Conservation (phyloP, 371 early-diverging fungal species). For the Mortierella sp. region DNA sequence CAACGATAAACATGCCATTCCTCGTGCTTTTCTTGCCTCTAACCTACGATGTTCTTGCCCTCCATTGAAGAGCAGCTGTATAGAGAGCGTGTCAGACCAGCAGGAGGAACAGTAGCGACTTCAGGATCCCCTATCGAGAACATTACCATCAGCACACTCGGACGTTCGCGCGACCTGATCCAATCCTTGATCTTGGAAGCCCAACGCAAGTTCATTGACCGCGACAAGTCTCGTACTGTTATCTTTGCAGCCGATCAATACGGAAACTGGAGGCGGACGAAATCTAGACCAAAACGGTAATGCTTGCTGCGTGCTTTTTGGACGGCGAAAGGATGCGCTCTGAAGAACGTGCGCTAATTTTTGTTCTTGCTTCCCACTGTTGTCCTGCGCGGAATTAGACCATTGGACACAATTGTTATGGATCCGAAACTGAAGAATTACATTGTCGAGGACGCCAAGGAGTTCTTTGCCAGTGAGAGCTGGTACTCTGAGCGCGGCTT, state of each 20-base stretch:
- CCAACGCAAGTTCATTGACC: conserved; percentile 65
- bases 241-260: conserved; percentile 81
- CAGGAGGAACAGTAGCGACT: conserved; percentile 58
- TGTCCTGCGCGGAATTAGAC: conserved; percentile 44
- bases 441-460: conserved; percentile 83
- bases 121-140: conserved; percentile 62
- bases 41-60: not conserved
- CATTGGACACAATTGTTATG: conserved; percentile 76
- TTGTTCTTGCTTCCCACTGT: too few species aligned
- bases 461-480: conserved; percentile 81
- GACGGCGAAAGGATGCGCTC: not conserved
- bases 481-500: conserved; percentile 94
- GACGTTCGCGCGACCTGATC: conserved; percentile 65
- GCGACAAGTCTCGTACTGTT: conserved; percentile 72
- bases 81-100: conserved; percentile 56
- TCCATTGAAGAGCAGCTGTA: conserved; percentile 45
- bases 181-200: conserved; percentile 71
- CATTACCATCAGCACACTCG: conserved; percentile 74
- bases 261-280: conserved; percentile 70
- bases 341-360: too few species aligned
- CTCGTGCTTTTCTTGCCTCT: not conserved
- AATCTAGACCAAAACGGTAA: conserved; percentile 57
- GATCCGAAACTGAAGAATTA: conserved; percentile 68
- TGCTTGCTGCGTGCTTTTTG: too few species aligned
- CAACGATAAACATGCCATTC: not conserved